Evolutionary conservation across 306 rosid genomes (phyloP), one percentile per base, ranked within the genome.

Genomic region (Lathyrus tuberosus): DNA sequence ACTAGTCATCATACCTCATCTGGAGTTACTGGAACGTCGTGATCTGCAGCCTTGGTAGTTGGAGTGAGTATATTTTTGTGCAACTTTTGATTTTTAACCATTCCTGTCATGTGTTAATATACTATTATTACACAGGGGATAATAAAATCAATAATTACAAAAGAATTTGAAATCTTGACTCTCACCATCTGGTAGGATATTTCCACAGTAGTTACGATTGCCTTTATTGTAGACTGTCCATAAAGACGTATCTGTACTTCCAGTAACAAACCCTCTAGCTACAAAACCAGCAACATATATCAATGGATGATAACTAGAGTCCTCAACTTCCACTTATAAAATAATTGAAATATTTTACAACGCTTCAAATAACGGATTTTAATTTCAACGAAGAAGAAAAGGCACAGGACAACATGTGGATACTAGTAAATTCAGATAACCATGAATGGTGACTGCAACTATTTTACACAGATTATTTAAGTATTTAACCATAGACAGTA

Each of bases 191-290:
- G 92, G 87, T 22, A 94, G 87, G 72, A 69, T 85, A 63, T 94
- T 94, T 81, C 95, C 91, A 76, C 99, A 94, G 65, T 94, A 94
- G 73, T 84, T 87, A 13, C 95, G 85, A 66, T 71, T 70, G 37
- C 99, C 97, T 6, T 83, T 90, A 16, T 84, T 80, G 85, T 94
- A 94, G 74, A 91, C 92, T 5, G 95, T 94, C 99, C 99, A 94
- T 74, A 94, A 75, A 15, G 96, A 91, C 8, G 99, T 94, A 79
- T 94, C 99, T 0, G 99, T 94, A 65, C 97, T 94, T 81, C 99
- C 99, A n/a, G 99, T 94, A 72, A 94, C 91, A 82, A 60, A 94
- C 26, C 99, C 96, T 87, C 99, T 86, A 69, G 83, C 99, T 91
- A 75, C 76, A 86, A 86, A 72, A 70, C 56, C 24, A 73, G 70